Conservation (phyloP, 2,329 filamentous ascomycete species). For the Alternaria alternata region DNA sequence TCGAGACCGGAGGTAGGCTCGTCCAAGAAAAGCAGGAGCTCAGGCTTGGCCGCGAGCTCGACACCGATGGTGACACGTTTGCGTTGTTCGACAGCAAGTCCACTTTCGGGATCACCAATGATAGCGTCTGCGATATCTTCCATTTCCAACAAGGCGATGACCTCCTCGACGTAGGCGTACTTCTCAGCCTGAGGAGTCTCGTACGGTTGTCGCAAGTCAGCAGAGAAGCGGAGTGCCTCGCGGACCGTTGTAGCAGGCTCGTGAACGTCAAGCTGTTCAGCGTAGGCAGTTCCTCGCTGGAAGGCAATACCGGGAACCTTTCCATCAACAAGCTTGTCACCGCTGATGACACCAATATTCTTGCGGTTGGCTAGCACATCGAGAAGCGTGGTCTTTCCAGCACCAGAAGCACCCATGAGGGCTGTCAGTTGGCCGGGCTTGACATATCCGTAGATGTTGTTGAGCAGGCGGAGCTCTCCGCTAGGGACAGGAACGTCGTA, state of each 20-base stretch:
- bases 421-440: conserved; percentile 65
- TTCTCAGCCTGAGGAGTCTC: conserved; percentile 67
- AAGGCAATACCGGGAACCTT: conserved; percentile 65
- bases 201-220: conserved; percentile 68
- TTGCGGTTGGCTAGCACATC: conserved; percentile 75
- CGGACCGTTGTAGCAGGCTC: conserved; percentile 69
- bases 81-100: conserved; percentile 71
- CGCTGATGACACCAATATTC: conserved; percentile 70
- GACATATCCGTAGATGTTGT: conserved; percentile 64
- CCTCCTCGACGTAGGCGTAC: conserved; percentile 71
- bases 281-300: conserved; percentile 70
- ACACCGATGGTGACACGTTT: conserved; percentile 68
- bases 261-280: conserved; percentile 72
- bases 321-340: conserved; percentile 70
- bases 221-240: conserved; percentile 72
- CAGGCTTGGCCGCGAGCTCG: conserved; percentile 70
- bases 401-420: conserved; percentile 61
- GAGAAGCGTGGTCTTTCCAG: conserved; percentile 85
- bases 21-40: conserved; percentile 79
- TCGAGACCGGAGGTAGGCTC: conserved; percentile 81
- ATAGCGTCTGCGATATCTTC: conserved; percentile 72
- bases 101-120: conserved; percentile 67
- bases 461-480: conserved; percentile 62
- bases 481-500: conserved; percentile 75
- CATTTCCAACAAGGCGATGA: conserved; percentile 71